Base-by-base conservation (phyloP, 352 stramenopile genomes). In the Peronosclerospora sorghi region DNA sequence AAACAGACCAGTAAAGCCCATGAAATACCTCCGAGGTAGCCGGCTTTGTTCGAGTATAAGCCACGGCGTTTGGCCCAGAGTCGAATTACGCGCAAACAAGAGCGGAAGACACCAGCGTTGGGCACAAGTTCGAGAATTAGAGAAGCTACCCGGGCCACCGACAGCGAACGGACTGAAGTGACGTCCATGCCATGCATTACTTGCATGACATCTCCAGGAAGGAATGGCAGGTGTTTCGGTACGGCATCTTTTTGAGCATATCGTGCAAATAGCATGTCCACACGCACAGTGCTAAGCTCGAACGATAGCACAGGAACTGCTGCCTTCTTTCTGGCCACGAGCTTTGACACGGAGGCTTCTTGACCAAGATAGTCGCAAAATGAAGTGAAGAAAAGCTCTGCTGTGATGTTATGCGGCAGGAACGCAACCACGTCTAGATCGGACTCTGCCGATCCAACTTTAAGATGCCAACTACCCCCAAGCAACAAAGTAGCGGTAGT, bases 1-100 rank as follows among this genome's bases (percentile, higher is more conserved):
- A 91, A 89, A 4, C 77, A 83, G 7, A 89, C 81, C 4, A 94
- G 57, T 21, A 94, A 61, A n/a, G 73, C 82, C 78, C 78, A 94
- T 27, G 76, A 89, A 21, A 91, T 76, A 32, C 81, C 81, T 5
- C 81, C 78, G 0, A 94, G 58, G 26, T 78, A 94, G 2, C 81
- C 81, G 1, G 73, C 62, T 45, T 88, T 89, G 65, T 86, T 88
- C 44, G 81, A 91, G 56, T 91, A 90, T 9, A 94, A 29, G 4
- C 81, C 81, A 10, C 81, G 73, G 14, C 68, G 68, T 51, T 63
- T 65, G 4, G 81, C 81, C 81, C 81, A 93, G 0, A 82, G 54
- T 0, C 81, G 81, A 23, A 93, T 59, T 43, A 87, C 70, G 9
- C 78, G 76, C 15, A 93, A 53, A 39, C 62, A 83, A 6, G 73